These are phyloP conservation scores for Solanum hybrid DNA, from an alignment of 305 asterid genomes.

Conservation along the genomic window DNA sequence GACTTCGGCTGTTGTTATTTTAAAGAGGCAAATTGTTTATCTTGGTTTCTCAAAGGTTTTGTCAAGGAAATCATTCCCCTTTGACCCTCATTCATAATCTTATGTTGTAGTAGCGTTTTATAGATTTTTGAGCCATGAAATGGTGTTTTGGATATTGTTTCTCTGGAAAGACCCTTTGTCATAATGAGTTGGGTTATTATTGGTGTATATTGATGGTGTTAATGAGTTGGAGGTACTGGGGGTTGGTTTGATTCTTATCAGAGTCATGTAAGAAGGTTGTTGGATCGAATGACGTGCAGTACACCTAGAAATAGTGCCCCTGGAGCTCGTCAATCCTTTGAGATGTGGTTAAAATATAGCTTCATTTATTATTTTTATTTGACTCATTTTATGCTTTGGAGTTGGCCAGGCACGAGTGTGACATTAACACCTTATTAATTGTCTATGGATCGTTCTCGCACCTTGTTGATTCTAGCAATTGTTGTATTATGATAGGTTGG, in stretches of 20 bases:
- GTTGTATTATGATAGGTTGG: not conserved
- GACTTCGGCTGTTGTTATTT: too few species aligned
- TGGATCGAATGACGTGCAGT: not conserved
- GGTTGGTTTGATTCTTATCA: not conserved
- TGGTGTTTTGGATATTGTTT: not conserved
- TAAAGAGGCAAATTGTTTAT: not conserved
- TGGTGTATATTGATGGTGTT: not conserved
- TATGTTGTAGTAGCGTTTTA: not conserved
- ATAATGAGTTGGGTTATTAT: not conserved
- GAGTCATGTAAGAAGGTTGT: not conserved
- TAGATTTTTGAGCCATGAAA: not conserved
- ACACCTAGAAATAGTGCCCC: not conserved
- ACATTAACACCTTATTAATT: not conserved
- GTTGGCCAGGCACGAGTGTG: not conserved
- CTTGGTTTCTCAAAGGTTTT: not conserved
- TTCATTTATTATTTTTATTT: too few species aligned
- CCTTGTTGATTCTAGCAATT: too few species aligned
- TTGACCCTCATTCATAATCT: not conserved
- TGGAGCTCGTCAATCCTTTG: not conserved
- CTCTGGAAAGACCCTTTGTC: not conserved
- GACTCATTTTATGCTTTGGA: not conserved
- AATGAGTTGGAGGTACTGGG: not conserved
- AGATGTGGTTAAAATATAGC: not conserved
- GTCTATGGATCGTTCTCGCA: not conserved
- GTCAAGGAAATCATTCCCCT: not conserved